Evolutionary conservation across 139 green algal genomes (phyloP).

Genomic region (Yamagishiella unicocca): DNA sequence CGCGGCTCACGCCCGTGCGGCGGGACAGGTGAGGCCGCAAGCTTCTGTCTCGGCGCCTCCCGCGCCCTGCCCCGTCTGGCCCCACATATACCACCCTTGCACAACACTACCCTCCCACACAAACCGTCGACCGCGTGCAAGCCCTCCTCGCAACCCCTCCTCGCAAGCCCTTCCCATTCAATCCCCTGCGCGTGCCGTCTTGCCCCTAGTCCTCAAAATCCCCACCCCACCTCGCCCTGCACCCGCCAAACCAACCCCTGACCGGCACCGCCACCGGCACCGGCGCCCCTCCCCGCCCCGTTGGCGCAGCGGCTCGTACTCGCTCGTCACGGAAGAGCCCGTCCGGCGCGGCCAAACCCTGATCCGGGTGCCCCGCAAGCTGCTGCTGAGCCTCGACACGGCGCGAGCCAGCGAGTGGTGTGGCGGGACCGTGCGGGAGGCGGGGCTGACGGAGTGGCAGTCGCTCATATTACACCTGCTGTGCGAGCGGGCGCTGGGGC

Average conservation of each 20-base stretch:
- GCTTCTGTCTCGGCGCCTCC: too few species aligned
- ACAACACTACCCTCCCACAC: too few species aligned
- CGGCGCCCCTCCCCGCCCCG: not conserved
- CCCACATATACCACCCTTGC: too few species aligned
- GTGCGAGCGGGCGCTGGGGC: constrained; percentile 58
- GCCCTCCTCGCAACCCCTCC: too few species aligned
- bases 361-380: constrained; percentile 54
- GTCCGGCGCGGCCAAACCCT: constrained; percentile 51
- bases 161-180: too few species aligned
- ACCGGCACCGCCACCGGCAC: too few species aligned
- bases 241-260: too few species aligned
- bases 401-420: not conserved
- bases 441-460: constrained; percentile 49
- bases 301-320: constrained; percentile 1
- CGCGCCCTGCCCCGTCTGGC: not conserved
- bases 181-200: too few species aligned
- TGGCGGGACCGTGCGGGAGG: not conserved
- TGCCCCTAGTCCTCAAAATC: too few species aligned
- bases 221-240: too few species aligned
- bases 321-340: constrained; percentile 53
- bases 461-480: constrained; percentile 70
- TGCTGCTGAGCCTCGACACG: constrained; percentile 60
- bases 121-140: too few species aligned
- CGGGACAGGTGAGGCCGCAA: not conserved
- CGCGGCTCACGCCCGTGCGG: constrained; percentile 15